Evolutionary conservation across 345 rosid species (phyloP).

Genomic region (Heritiera fomes): DNA sequence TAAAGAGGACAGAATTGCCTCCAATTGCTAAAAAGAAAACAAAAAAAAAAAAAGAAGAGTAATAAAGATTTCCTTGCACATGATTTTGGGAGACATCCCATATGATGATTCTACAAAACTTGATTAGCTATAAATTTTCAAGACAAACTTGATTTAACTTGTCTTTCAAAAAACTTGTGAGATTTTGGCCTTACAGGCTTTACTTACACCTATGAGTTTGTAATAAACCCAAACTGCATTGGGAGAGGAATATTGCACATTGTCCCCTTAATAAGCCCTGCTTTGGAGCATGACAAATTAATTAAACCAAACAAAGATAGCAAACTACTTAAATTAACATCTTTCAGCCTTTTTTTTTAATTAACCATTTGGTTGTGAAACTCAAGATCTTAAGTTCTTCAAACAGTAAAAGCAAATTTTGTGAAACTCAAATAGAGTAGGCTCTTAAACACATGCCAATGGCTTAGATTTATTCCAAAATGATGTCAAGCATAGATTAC

Average conservation of each 20-base stretch:
- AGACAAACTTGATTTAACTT: not conserved
- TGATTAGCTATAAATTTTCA: conserved; percentile 16
- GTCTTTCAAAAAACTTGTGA: not conserved
- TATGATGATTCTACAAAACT: conserved; percentile 23
- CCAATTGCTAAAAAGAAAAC: not conserved
- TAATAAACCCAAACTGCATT: conserved; percentile 5
- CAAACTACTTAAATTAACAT: not conserved
- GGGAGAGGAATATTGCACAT: conserved; percentile 23
- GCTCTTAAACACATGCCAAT: not conserved
- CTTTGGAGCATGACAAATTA: not conserved
- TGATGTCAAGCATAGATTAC: not conserved
- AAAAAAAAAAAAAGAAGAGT: not conserved
- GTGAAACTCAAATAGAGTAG: too few relatives aligned
- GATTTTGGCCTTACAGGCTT: conserved; percentile 10
- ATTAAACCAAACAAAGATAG: not conserved
- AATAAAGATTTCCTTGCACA: conserved; percentile 29
- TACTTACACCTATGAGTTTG: conserved; percentile 21
- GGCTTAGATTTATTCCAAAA: not conserved
- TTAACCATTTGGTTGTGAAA: not conserved
- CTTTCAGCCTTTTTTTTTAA: not conserved
- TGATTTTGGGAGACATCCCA: conserved; percentile 27
- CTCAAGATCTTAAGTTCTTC: too few relatives aligned
- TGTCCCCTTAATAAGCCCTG: conserved; percentile 16
- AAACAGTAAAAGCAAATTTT: too few relatives aligned
- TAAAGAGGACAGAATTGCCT: conserved; percentile 8